These are phyloP conservation scores for Bruguiera gymnorhiza DNA, from an alignment of 345 rosid species.

Conservation along the genomic window DNA sequence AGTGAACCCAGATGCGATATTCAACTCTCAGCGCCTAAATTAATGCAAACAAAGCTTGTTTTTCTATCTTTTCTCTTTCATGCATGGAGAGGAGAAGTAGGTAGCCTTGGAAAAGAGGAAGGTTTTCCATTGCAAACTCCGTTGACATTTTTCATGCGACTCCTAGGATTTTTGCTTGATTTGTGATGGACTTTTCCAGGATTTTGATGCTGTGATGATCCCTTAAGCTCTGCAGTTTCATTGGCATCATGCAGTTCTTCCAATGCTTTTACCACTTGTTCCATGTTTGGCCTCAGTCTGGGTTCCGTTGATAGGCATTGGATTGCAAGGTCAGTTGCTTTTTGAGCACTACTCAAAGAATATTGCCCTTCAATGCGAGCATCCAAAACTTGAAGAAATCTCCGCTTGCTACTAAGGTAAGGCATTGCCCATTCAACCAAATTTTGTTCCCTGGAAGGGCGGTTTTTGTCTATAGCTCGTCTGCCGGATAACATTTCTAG, in stretches of 20 bases:
- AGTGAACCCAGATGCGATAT: background rate
- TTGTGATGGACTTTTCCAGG: constrained; percentile 17
- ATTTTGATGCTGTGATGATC: constrained; percentile 15
- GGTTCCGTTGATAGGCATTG: constrained; percentile 28
- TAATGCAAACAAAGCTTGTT: background rate
- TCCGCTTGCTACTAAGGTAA: constrained; percentile 26
- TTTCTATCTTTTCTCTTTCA: constrained; percentile 4
- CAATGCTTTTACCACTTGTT: constrained; percentile 21
- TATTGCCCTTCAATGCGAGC: constrained; percentile 35
- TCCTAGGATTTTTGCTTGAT: constrained; percentile 15
- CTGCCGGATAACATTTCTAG: constrained; percentile 31
- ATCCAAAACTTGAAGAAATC: constrained; percentile 26
- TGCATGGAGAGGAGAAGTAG: constrained; percentile 24
- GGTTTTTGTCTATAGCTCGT: constrained; percentile 32
- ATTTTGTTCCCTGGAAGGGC: constrained; percentile 26
- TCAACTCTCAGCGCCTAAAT: background rate
- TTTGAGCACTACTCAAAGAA: constrained; percentile 8
- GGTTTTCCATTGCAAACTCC: constrained; percentile 20
- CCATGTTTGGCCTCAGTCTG: constrained; percentile 20
- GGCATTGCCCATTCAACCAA: constrained; percentile 37
- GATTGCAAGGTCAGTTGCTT: constrained; percentile 21
- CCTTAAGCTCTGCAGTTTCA: constrained; percentile 9
- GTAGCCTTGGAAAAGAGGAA: constrained; percentile 20
- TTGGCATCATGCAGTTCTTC: constrained; percentile 44
- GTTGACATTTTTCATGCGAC: constrained; percentile 16